These are phyloP conservation scores for Strobilomyces echinocephalus DNA, from an alignment of 768 basidiomycete species.

Conservation along the genomic window DNA sequence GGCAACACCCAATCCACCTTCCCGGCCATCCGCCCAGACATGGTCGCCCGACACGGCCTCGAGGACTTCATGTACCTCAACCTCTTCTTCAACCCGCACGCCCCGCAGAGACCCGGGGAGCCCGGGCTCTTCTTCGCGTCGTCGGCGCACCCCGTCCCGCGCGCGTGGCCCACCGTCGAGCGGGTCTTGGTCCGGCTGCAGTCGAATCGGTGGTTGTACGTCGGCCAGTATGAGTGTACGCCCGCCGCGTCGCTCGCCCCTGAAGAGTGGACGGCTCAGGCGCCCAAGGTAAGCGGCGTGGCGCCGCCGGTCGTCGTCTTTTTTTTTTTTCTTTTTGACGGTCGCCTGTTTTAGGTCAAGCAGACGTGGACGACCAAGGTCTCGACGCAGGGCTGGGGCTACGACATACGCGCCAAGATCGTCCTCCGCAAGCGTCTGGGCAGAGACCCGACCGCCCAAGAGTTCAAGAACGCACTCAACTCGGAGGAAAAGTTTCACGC, in stretches of 20 bases:
- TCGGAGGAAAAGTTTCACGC: conserved; percentile 11
- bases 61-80: conserved; percentile 19
- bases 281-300: conserved; percentile 4
- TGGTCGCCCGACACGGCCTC: conserved; percentile 14
- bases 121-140: conserved; percentile 18
- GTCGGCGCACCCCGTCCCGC: background rate
- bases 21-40: conserved; percentile 7
- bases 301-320: no score
- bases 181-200: conserved; percentile 11
- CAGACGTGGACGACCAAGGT: conserved; percentile 19
- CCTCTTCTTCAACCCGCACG: conserved; percentile 17
- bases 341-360: conserved; percentile 8
- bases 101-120: conserved; percentile 12
- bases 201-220: conserved; percentile 15
- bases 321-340: no score
- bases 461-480: background rate
- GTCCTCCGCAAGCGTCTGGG: conserved; percentile 13
- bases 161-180: background rate
- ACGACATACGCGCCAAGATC: conserved; percentile 13
- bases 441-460: conserved; percentile 10
- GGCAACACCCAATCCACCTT: conserved; percentile 15
- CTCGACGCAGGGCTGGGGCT: conserved; percentile 9
- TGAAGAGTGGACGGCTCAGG: conserved; percentile 18
- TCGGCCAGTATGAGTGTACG: conserved; percentile 16
- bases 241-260: conserved; percentile 7